A percentile compares a stretch with the other conserved stretches of the same genome.
Evolutionary conservation across 768 basidiomycete species (phyloP).

Genomic region (Scleroderma citrinum): DNA sequence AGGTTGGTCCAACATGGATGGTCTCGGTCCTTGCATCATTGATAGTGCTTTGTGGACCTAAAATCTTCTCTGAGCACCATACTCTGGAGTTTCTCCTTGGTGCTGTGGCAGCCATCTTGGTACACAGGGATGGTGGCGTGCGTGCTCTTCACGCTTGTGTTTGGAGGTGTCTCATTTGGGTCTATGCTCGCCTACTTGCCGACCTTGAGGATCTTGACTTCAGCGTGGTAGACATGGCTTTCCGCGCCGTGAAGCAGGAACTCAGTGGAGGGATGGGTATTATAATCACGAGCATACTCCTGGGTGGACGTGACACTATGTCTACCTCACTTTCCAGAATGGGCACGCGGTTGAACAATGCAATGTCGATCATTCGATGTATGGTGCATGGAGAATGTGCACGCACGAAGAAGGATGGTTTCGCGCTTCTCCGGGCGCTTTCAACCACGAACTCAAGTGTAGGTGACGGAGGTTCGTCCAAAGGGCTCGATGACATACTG

Average conservation of each 20-base stretch:
- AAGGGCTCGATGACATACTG: constrained; percentile 18
- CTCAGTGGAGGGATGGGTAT: constrained; percentile 39
- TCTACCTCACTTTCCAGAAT: constrained; percentile 5
- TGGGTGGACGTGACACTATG: constrained; percentile 16
- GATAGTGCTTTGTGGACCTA: constrained; percentile 40
- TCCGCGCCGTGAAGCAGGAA: constrained; percentile 43
- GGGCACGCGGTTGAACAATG: constrained; percentile 26
- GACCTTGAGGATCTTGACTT: constrained; percentile 13
- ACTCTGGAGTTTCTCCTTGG: constrained; percentile 35
- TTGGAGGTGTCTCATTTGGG: constrained; percentile 56
- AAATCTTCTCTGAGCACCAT: constrained; percentile 36
- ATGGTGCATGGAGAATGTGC: constrained; percentile 29
- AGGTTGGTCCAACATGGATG: constrained; percentile 38
- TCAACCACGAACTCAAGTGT: constrained; percentile 23
- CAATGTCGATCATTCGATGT: constrained; percentile 32
- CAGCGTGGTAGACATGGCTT: constrained; percentile 30
- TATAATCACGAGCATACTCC: constrained; percentile 35
- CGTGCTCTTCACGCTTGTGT: constrained; percentile 37
- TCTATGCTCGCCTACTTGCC: constrained; percentile 38
- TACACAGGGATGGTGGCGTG: constrained; percentile 31
- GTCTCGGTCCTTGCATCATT: constrained; percentile 40
- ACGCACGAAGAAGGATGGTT: constrained; percentile 27
- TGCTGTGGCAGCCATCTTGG: constrained; percentile 27
- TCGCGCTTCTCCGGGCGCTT: constrained; percentile 33
- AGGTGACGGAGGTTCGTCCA: constrained; percentile 1